phyloP scores from a whole-genome alignment of 805 yeast species.

The Kazachstania viticola region DNA sequence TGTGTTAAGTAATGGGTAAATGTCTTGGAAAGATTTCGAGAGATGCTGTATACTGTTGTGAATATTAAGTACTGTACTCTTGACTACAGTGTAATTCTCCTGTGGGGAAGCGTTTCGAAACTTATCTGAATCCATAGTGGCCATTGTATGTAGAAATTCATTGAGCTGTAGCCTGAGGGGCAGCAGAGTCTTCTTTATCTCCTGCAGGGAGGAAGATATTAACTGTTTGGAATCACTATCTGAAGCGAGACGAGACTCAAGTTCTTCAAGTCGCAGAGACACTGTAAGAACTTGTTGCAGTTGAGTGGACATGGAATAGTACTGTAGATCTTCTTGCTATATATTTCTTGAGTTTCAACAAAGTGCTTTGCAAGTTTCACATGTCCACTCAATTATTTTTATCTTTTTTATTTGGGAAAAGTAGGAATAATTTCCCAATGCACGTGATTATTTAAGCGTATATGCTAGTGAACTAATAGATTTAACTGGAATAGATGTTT shows the following conservation, averaged over 20 bases:
- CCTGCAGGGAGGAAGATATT: conserved; percentile 4
- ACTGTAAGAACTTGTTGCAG: conserved; percentile 5
- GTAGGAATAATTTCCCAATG: neutral
- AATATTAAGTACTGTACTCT: conserved; percentile 13
- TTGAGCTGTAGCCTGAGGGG: conserved; percentile 16
- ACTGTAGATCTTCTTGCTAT: too few species aligned
- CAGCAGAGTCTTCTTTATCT: conserved; percentile 5
- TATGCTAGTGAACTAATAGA: too few species aligned
- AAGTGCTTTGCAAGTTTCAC: too few species aligned
- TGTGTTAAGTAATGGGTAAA: conserved; percentile 18
- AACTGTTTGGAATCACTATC: conserved; percentile 6
- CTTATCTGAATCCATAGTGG: conserved; percentile 9
- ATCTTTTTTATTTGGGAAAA: neutral
- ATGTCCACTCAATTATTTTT: conserved; percentile 2
- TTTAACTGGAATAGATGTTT: too few species aligned
- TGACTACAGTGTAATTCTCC: conserved; percentile 14
- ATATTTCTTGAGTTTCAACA: too few species aligned
- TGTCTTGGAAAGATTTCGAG: conserved; percentile 12
- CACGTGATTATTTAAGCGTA: too few species aligned
- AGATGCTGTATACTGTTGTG: conserved; percentile 14
- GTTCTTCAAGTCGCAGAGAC: conserved; percentile 9
- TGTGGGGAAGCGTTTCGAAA: conserved; percentile 4
- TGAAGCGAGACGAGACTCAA: conserved; percentile 10
- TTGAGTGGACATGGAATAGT: too few species aligned
- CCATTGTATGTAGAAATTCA: conserved; percentile 17